These are phyloP conservation scores for Ascochyta rabiei DNA, from an alignment of 2,329 filamentous ascomycete species.

Conservation along the genomic window DNA sequence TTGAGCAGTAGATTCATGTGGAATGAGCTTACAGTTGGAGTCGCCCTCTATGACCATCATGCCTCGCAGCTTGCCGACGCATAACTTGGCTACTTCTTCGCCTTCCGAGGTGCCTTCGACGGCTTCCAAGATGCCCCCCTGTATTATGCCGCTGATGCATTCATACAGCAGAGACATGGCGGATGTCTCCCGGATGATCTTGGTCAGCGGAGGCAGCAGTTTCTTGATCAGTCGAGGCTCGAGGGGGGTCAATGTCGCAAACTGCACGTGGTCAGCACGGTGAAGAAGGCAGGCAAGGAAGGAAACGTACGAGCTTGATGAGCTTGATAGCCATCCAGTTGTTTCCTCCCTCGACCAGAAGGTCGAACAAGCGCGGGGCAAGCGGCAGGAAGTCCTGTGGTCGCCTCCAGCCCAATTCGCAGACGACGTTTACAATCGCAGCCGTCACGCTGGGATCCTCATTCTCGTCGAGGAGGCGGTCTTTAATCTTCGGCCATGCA, in stretches of 20 bases:
- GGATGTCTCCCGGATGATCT: conserved; percentile 90
- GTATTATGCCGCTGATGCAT: conserved; percentile 97
- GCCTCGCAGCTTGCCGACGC: conserved; percentile 87
- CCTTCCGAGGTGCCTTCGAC: conserved; percentile 79
- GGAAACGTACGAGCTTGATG: conserved; percentile 81
- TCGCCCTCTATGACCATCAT: conserved; percentile 96
- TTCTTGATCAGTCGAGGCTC: conserved; percentile 93
- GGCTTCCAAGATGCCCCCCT: conserved; percentile 88
- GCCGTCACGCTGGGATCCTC: conserved; percentile 94
- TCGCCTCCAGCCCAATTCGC: conserved; percentile 91
- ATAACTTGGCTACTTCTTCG: conserved; percentile 90
- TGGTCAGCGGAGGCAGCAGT: conserved; percentile 85
- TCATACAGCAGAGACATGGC: conserved; percentile 99
- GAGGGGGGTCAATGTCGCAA: conserved; percentile 89
- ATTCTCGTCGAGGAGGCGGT: conserved; percentile 84
- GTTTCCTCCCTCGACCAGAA: conserved; percentile 89
- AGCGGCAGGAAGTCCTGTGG: conserved; percentile 93
- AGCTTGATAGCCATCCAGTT: conserved; percentile 99
- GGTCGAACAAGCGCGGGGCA: conserved; percentile 87
- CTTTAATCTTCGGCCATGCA: conserved; percentile 97
- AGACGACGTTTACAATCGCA: conserved; percentile 95
- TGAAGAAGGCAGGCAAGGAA: too few species aligned
- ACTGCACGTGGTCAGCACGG: conserved; percentile 59
- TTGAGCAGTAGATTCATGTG: conserved; percentile 14
- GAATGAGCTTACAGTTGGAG: conserved; percentile 74